Evolutionary conservation across 768 basidiomycete genomes (phyloP), one percentile per base, ranked within the genome.

Genomic region (Bullera alba): DNA sequence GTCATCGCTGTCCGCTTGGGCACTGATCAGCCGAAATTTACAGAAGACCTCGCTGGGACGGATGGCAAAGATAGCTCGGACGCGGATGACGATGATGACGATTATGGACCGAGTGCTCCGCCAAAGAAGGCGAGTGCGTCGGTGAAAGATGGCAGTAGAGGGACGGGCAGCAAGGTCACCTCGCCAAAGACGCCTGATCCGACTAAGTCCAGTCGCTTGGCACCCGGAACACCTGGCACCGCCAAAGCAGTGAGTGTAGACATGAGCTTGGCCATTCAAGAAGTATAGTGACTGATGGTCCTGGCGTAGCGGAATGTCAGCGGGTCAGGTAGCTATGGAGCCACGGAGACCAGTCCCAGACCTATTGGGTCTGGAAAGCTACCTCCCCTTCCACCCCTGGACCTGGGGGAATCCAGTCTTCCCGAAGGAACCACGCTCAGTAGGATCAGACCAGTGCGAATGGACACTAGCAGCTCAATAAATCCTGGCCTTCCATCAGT

Each of bases 51-150:
- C 86, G 71, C 78, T 75, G 43, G 77, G 81, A 79, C 80, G 35
- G 76, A 86, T 30, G 85, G 85, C 59, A 84, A 83, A 56, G 82
- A 83, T 1, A 85, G 87, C 4, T 86, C 88, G 25, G 73, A 65
- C 8, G 79, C 79, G 36, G 84, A 84, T 25, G 84, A 83, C 27
- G 84, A 84, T 25, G 84, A 83, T 28, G 53, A 53, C 71, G 45
- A 69, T 60, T 51, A 65, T 58, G 67, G 63, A 32, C 67, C 67
- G n/a, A 58, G 56, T 21, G 61, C 61, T 1, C 50, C 59, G 8
- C 57, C 61, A 0, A 53, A 53, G 45, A 42, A 46, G 22, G n/a
- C 54, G 51, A 42, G 39, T 38, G 46, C 17, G 36, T n/a, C 26
- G 32, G 43, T 22, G 28, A 17, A 41, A 25, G 23, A 25, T 12